Base-by-base conservation (phyloP, 106 monocot genomes). In the Dactylorhiza incarnata region DNA sequence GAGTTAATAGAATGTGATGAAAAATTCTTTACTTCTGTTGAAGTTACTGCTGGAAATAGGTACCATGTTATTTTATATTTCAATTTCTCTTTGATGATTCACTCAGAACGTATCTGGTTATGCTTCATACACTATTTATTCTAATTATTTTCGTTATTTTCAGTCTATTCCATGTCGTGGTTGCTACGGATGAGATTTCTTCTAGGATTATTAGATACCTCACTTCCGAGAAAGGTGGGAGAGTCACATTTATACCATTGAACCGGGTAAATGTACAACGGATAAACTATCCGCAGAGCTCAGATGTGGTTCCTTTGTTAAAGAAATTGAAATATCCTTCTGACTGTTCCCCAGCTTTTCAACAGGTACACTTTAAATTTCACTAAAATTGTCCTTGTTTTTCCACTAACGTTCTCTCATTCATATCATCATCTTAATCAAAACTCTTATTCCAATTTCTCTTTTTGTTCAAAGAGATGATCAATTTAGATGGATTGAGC, bases 11-110 rank as follows among this genome's bases (percentile, higher is more conserved):
- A 94, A 45, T 91, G 97, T 73, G 93, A 97, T 43, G 93, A 89
- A 25, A 97, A 97, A 45, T 93, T 94, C 78, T 97, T 91, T 63
- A 97, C 97, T 85, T 91, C 97, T 61, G 94, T 97, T 89, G 97
- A 97, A 86, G 94, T 97, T 79, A 97, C 97, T 80, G 97, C 97
- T 86, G 97, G 93, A 82, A 97, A 94, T 75, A 97, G 93, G 97
- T 97, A 24, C 61, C 29, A 44, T 69, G 5, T 52, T 13, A n/a
- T 47, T 74, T 54, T 20, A 2, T 15, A 29, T 74, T 7, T 73
- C 26, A 11, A 51, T 73, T 71, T 71, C 9, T 51, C 22, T 65
- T 65, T 65, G 65, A 13, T 24, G 12, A 63, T 29, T 65, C 26
- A 7, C 65, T 65, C 13, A 25, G 29, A 65, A 29, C 26, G 19